phyloP scores from a whole-genome alignment of 2,329 filamentous ascomycete genomes.

The Dactylellina parvicollis region DNA sequence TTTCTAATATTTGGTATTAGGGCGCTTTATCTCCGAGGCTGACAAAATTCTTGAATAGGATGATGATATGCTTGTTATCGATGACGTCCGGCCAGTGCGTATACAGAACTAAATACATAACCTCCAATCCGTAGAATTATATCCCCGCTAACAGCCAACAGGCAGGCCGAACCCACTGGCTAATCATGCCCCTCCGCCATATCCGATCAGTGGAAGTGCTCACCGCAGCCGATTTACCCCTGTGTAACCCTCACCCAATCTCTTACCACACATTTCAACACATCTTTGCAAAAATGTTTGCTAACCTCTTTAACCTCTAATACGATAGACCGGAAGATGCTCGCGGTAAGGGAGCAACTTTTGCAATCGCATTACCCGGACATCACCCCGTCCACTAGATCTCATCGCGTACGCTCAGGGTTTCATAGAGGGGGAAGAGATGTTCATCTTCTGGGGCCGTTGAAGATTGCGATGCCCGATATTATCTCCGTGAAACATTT shows the following conservation, averaged over 20 bases:
- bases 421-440: conserved; percentile 41
- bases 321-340: conserved; percentile 41
- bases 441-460: conserved; percentile 1
- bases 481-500: conserved; percentile 46
- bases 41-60: conserved; percentile 10
- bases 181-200: conserved; percentile 45
- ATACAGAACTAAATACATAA: no score
- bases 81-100: conserved; percentile 37
- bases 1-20: not conserved
- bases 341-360: conserved; percentile 33
- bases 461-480: conserved; percentile 29
- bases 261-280: conserved; percentile 30
- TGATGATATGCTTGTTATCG: conserved; percentile 42
- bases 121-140: no score
- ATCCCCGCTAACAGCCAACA: conserved; percentile 2
- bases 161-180: conserved; percentile 44
- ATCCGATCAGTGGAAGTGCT: conserved; percentile 47
- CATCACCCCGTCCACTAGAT: conserved; percentile 11
- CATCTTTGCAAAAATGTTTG: conserved; percentile 2
- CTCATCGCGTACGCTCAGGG: conserved; percentile 20
- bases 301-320: not conserved
- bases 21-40: not conserved
- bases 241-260: conserved; percentile 37
- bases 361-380: conserved; percentile 32
- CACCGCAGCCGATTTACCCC: conserved; percentile 33